phyloP scores from a whole-genome alignment of 2,329 filamentous ascomycete species.

The Botrytis cinerea region DNA sequence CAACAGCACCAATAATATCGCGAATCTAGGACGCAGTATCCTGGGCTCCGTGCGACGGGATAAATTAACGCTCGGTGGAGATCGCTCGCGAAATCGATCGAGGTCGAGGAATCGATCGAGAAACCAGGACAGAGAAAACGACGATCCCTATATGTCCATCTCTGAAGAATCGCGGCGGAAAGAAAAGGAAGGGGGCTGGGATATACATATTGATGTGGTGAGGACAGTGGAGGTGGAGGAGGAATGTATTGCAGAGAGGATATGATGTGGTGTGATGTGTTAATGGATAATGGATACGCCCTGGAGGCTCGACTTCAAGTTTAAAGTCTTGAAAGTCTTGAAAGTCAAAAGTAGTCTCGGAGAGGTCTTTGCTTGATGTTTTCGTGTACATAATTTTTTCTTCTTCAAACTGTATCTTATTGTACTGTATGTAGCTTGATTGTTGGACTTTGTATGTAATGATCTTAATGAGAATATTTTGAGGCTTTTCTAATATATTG shows the following conservation, averaged over 20 bases:
- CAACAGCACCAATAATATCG: not conserved
- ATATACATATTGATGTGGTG: slow-evolving; percentile 12
- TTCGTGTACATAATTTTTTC: not conserved
- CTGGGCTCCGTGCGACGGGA: not conserved
- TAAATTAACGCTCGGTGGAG: not conserved
- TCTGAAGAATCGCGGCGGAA: not conserved
- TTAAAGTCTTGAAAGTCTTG: not conserved
- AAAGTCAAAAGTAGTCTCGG: not conserved
- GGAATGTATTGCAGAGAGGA: not conserved
- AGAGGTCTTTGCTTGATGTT: not conserved
- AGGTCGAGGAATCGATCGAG: not conserved
- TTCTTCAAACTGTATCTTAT: not conserved
- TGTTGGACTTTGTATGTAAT: slow-evolving; percentile 4
- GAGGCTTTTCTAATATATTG: not conserved
- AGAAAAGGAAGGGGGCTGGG: not conserved
- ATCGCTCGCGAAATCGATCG: not conserved
- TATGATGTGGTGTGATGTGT: not conserved
- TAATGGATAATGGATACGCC: not conserved
- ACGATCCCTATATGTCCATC: not conserved
- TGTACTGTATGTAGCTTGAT: not conserved
- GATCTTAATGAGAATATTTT: not conserved
- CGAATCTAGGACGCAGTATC: not conserved
- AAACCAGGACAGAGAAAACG: not conserved
- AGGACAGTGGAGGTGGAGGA: slow-evolving; percentile 3
- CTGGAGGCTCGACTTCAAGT: not conserved